Evolutionary conservation across 345 rosid species (phyloP).

Genomic region (Excoecaria agallocha): DNA sequence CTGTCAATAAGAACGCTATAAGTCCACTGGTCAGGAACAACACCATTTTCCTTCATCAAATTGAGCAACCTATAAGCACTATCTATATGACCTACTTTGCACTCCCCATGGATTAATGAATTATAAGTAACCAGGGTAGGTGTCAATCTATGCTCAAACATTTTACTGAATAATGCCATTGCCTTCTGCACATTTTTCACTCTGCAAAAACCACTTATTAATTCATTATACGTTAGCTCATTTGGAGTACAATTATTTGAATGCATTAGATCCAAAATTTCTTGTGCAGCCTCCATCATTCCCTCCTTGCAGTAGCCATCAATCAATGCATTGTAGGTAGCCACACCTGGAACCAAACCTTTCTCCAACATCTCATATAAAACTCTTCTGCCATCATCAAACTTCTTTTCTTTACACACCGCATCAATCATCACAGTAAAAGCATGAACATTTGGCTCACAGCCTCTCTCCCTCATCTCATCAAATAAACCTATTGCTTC

Average conservation of each 20-base stretch:
- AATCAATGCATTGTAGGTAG: conserved; percentile 82
- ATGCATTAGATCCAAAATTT: conserved; percentile 67
- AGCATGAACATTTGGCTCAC: conserved; percentile 71
- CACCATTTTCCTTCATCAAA: conserved; percentile 55
- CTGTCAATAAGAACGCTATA: conserved; percentile 60
- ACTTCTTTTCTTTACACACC: conserved; percentile 50
- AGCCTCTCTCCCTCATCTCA: conserved; percentile 65
- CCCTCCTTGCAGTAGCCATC: conserved; percentile 80
- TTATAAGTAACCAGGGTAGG: conserved; percentile 67
- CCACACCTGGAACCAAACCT: conserved; percentile 57
- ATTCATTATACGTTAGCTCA: conserved; percentile 78
- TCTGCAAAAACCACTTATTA: conserved; percentile 68
- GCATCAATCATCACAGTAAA: conserved; percentile 70
- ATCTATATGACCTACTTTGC: conserved; percentile 65
- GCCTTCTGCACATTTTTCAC: conserved; percentile 73
- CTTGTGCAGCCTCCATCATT: conserved; percentile 52
- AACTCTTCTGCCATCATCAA: conserved; percentile 59
- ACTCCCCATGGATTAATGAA: conserved; percentile 70
- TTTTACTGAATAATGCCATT: conserved; percentile 58
- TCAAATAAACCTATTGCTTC: conserved; percentile 55
- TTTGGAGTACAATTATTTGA: conserved; percentile 55
- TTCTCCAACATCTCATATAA: conserved; percentile 54
- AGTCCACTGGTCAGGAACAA: conserved; percentile 75
- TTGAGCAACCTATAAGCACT: conserved; percentile 67
- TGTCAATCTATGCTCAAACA: conserved; percentile 51